These are phyloP conservation scores for Aspergillus arachidicola DNA, from an alignment of 2,329 filamentous ascomycete species.

Conservation along the genomic window DNA sequence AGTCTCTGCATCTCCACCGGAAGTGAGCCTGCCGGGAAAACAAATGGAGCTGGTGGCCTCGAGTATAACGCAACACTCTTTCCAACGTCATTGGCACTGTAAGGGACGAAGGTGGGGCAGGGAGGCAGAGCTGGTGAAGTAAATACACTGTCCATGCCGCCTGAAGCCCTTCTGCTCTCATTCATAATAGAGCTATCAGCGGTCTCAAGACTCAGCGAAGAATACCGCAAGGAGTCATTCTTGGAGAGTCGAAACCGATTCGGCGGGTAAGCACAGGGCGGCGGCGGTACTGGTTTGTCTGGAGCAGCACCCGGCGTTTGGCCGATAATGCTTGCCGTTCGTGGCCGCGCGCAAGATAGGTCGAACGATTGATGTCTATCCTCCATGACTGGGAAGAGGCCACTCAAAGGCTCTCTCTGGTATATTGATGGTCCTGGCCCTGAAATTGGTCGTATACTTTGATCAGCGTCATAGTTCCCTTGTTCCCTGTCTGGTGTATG, in stretches of 20 bases:
- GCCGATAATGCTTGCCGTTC: constrained; percentile 36
- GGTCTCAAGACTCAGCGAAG: constrained; percentile 41
- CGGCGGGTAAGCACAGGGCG: constrained; percentile 32
- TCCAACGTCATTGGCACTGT: constrained; percentile 41
- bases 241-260: constrained; percentile 36
- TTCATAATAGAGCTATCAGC: constrained; percentile 43
- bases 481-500: constrained; percentile 38
- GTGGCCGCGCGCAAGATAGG: constrained; percentile 26
- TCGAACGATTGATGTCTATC: constrained; percentile 26
- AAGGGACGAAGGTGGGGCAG: constrained; percentile 39
- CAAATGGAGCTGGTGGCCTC: constrained; percentile 28
- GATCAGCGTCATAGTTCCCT: constrained; percentile 22
- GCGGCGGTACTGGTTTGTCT: constrained; percentile 41
- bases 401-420: constrained; percentile 25
- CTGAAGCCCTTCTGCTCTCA: constrained; percentile 30
- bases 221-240: constrained; percentile 40
- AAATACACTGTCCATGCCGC: constrained; percentile 31
- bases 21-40: constrained; percentile 30
- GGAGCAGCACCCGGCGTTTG: constrained; percentile 38
- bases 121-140: constrained; percentile 36
- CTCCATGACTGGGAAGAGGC: constrained; percentile 28
- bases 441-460: constrained; percentile 32
- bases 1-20: constrained; percentile 25
- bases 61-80: constrained; percentile 30
- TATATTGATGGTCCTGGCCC: constrained; percentile 34